A percentile compares a stretch with the other conserved stretches of the same genome.
Evolutionary conservation across 2,329 filamentous ascomycete species (phyloP).

Genomic region (Alternaria viburni): DNA sequence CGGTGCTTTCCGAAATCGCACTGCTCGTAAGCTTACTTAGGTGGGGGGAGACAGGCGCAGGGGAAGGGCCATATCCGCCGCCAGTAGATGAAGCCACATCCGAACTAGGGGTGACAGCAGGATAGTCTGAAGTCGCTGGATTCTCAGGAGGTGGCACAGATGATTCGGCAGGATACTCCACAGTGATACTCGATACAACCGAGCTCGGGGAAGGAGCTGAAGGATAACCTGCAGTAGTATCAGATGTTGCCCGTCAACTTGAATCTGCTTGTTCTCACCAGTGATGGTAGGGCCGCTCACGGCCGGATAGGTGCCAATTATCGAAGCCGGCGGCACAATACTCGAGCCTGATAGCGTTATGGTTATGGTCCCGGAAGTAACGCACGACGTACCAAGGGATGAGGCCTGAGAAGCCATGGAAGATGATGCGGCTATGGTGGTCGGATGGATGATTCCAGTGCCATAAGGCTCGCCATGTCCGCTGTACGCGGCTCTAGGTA

Average conservation of each 20-base stretch:
- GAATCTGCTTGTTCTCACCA: neutral
- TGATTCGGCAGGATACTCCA: neutral
- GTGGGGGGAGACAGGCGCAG: neutral
- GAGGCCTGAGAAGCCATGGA: neutral
- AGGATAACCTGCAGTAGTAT: neutral
- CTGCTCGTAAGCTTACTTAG: neutral
- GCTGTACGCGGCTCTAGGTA: neutral
- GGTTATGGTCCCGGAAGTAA: neutral
- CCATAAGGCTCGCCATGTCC: neutral
- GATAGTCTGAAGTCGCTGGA: neutral
- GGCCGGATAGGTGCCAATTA: neutral
- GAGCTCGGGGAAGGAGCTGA: neutral
- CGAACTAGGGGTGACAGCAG: neutral
- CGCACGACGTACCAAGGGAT: neutral
- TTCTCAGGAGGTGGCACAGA: neutral
- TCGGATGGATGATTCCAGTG: neutral
- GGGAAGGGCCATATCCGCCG: neutral
- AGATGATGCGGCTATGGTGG: neutral
- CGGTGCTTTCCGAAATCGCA: neutral
- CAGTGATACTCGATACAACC: neutral
- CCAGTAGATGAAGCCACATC: neutral
- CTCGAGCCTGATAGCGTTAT: neutral
- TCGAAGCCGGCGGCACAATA: neutral
- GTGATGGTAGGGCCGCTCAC: neutral
- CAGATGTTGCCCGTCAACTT: neutral